Base-by-base conservation (phyloP, 108 stramenopile genomes). In the Nitzschia sp. region DNA sequence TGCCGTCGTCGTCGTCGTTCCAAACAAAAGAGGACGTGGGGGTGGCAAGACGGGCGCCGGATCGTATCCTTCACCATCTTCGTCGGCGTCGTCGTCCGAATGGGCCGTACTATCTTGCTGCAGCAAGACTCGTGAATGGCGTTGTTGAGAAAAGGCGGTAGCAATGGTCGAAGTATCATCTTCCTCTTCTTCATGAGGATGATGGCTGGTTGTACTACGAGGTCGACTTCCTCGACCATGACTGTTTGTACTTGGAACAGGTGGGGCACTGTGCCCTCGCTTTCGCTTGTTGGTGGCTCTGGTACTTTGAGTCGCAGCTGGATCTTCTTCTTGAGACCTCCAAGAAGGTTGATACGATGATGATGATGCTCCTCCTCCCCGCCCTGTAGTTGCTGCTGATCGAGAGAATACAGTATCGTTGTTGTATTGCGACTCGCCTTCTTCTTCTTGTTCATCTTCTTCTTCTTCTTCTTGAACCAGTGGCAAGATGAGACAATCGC, bases 401-500 rank as follows among this genome's bases (percentile, higher is more conserved):
- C n/a, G 4, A 5, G 23, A 6, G n/a, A 23, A 19, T 17, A 17
- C 54, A 30, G 36, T 33, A 21, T 61, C 38, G 30, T 45, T n/a
- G 25, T 33, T 32, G 27, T 60, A 32, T 8, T 9, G 11, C 15
- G 33, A 59, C 8, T 9, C 9, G 8, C 44, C 35, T 13, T 32
- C 59, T 31, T 53, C 9, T 1, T 53, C 31, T 25, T 62, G 59
- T 4, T 62, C 60, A 54, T 71, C 58, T 0, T 48, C 33, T 6
- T 72, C 63, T 27, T 65, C 15, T 8, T 50, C 47, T 41, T 44
- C 19, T 11, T 47, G 4, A 11, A 54, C 65, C 48, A 73, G 26
- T 31, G 73, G 65, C 16, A 66, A 46, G 30, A 73, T 11, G 23
- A 73, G 21, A 28, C 36, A 73, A 52, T 73, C 73, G 32, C 73